Conservation (phyloP, 2,329 filamentous ascomycete species). For the Bisporella sp. region DNA sequence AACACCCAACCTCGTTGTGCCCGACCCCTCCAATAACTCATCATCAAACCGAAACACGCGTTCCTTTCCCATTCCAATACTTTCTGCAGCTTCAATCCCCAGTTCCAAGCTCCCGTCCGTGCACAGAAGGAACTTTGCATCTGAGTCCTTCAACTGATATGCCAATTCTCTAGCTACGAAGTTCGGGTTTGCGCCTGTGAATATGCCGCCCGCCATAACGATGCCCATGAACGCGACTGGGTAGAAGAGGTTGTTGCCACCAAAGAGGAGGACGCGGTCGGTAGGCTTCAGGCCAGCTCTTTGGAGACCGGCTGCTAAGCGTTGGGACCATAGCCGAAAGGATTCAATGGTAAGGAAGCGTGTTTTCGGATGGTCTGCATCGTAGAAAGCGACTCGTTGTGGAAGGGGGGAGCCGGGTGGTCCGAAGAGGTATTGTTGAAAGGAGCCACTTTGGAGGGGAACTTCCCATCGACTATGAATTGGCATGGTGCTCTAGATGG, state of each 20-base stretch:
- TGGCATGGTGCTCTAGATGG: conserved; percentile 13
- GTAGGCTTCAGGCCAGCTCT: conserved; percentile 57
- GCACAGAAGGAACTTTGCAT: conserved; percentile 60
- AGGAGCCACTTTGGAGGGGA: conserved; percentile 31
- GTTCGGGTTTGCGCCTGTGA: conserved; percentile 67
- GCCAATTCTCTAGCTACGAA: conserved; percentile 66
- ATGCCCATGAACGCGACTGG: conserved; percentile 64
- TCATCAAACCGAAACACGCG: conserved; percentile 62
- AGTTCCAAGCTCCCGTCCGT: conserved; percentile 52
- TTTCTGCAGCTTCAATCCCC: conserved; percentile 57
- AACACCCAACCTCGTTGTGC: conserved; percentile 33
- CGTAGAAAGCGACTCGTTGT: conserved; percentile 46
- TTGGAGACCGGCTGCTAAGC: conserved; percentile 61
- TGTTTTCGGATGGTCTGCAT: conserved; percentile 59
- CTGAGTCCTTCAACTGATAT: conserved; percentile 68
- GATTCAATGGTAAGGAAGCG: conserved; percentile 57
- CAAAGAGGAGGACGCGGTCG: conserved; percentile 68
- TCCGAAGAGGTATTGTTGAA: conserved; percentile 50
- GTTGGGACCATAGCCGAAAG: conserved; percentile 65
- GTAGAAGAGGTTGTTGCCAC: conserved; percentile 67
- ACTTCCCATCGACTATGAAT: conserved; percentile 19
- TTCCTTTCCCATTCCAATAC: conserved; percentile 45
- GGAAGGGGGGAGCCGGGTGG: conserved; percentile 37
- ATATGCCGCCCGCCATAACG: conserved; percentile 71
- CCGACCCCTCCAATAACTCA: conserved; percentile 36